Evolutionary conservation across 169 alveolate genomes (phyloP).

Genomic region (Babesia microti): DNA sequence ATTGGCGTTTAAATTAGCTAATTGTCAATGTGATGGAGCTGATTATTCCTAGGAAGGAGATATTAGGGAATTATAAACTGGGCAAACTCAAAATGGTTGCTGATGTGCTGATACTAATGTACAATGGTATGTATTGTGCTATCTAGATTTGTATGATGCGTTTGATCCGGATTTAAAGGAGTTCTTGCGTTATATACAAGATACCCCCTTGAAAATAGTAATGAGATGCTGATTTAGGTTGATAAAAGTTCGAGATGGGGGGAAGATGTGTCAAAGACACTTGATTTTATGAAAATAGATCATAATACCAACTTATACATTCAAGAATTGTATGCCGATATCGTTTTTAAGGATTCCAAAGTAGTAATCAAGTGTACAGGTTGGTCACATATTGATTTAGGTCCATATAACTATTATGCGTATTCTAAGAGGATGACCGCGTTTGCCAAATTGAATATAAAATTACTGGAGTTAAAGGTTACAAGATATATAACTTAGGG

Average conservation of each 20-base stretch:
- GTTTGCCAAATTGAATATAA: conserved; percentile 21
- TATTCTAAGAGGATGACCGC: conserved; percentile 32
- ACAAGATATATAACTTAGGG: conserved; percentile 5
- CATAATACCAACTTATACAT: conserved; percentile 46
- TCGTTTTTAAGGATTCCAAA: conserved; percentile 41
- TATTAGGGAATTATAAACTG: conserved; percentile 49
- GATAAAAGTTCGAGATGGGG: conserved; percentile 53
- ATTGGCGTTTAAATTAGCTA: conserved; percentile 16
- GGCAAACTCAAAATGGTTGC: conserved; percentile 49
- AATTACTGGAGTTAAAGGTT: conserved; percentile 28
- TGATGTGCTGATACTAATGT: conserved; percentile 43
- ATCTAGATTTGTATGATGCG: conserved; percentile 5
- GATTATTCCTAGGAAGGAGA: conserved; percentile 29
- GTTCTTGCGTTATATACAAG: conserved; percentile 27
- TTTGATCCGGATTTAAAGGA: conserved; percentile 32
- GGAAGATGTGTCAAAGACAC: conserved; percentile 41
- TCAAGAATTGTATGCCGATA: conserved; percentile 54
- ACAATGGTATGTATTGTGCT: conserved; percentile 3
- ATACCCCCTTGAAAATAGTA: conserved; percentile 38
- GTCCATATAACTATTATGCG: conserved; percentile 65
- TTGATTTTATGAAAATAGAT: conserved; percentile 29
- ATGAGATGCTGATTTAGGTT: conserved; percentile 4
- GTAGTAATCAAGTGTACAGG: conserved; percentile 52
- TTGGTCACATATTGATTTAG: conserved; percentile 8
- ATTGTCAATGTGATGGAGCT: conserved; percentile 37